A percentile compares a stretch with the other conserved stretches of the same genome.
These are phyloP conservation scores for Xylariaceae sp. DNA, from an alignment of 2,329 filamentous ascomycete genomes.

Conservation along the genomic window DNA sequence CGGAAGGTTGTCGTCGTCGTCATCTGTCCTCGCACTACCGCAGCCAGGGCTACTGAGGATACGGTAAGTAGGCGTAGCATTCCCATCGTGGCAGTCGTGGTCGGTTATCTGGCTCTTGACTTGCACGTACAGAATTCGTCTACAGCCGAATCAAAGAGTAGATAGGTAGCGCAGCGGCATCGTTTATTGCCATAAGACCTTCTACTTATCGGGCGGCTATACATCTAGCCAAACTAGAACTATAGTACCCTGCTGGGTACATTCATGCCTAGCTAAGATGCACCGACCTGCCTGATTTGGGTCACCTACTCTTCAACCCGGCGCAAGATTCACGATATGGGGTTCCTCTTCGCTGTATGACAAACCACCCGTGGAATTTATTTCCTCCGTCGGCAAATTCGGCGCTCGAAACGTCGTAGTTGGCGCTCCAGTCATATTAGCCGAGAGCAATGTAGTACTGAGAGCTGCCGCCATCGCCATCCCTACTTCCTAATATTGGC, in stretches of 20 bases:
- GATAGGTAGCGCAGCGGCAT: background rate
- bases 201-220: background rate
- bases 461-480: background rate
- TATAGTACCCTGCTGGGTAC: background rate
- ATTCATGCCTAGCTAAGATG: background rate
- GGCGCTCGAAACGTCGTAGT: background rate
- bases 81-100: background rate
- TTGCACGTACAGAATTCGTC: background rate
- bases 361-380: background rate
- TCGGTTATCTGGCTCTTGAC: background rate
- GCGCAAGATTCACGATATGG: background rate
- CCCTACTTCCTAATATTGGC: too few species aligned
- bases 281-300: background rate
- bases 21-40: background rate
- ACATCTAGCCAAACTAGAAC: background rate
- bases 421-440: background rate
- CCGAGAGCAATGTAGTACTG: background rate
- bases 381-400: background rate
- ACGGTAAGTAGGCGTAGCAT: background rate
- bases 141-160: background rate
- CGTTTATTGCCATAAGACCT: background rate
- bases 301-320: background rate
- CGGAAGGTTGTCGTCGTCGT: conserved; percentile 21
- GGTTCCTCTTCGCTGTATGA: background rate
- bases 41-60: background rate